Evolutionary conservation across 2,329 filamentous ascomycete genomes (phyloP).

Genomic region (Gnomoniopsis smithogilvyi): DNA sequence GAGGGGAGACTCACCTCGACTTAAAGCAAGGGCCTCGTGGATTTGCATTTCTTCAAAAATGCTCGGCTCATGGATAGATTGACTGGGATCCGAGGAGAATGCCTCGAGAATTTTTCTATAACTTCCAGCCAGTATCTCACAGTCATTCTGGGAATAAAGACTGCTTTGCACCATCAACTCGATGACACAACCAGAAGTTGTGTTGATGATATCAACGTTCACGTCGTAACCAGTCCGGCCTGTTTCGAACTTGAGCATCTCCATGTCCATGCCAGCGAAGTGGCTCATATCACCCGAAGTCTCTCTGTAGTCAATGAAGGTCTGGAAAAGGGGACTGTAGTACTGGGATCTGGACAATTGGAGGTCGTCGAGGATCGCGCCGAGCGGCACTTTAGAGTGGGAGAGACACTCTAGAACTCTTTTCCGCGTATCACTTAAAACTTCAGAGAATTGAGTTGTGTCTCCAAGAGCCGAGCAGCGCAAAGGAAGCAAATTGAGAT

Average conservation of each 20-base stretch:
- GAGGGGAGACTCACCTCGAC: too few species aligned
- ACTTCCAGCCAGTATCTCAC: too few species aligned
- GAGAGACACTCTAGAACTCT: conserved; percentile 32
- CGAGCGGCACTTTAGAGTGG: conserved; percentile 45
- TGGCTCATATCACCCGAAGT: neutral
- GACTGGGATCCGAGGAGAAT: too few species aligned
- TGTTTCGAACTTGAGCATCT: neutral
- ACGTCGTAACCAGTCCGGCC: conserved; percentile 27
- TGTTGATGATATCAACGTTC: conserved; percentile 32
- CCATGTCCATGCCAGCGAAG: neutral
- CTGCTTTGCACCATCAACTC: neutral
- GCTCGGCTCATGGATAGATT: too few species aligned
- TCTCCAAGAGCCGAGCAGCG: conserved; percentile 26
- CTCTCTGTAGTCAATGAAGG: conserved; percentile 29
- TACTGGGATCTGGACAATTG: conserved; percentile 33
- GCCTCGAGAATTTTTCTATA: too few species aligned
- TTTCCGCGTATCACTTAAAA: conserved; percentile 22
- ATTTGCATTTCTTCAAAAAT: too few species aligned
- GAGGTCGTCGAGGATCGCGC: conserved; percentile 42
- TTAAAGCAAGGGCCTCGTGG: too few species aligned
- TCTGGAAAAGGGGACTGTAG: conserved; percentile 47
- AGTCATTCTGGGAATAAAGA: too few species aligned
- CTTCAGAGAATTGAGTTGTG: conserved; percentile 19
- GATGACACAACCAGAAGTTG: conserved; percentile 8
- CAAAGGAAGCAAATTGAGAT: conserved; percentile 47